Evolutionary conservation across 768 basidiomycete genomes (phyloP).

Genomic region (Xerocomellus amylosporus): DNA sequence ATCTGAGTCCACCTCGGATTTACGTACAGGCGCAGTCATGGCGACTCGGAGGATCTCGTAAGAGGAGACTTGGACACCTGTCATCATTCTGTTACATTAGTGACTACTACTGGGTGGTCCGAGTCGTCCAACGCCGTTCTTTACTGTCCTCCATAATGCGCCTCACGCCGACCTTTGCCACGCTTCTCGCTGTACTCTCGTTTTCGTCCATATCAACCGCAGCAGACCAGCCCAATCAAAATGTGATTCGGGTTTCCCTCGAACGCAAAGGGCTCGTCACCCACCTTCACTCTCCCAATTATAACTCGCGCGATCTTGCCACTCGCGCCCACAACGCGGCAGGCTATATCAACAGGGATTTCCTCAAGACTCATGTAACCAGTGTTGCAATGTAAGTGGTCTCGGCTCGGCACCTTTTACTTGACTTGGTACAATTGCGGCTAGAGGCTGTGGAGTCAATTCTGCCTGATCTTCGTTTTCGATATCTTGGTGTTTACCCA

Average conservation of each 20-base stretch:
- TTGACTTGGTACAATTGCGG: neutral
- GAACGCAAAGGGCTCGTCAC: constrained; percentile 19
- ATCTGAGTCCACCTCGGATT: neutral
- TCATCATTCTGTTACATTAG: neutral
- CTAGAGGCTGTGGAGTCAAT: neutral
- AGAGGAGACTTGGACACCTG: no score
- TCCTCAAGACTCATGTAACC: constrained; percentile 17
- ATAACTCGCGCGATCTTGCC: neutral
- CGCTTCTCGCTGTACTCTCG: constrained; percentile 16
- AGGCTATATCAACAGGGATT: constrained; percentile 2
- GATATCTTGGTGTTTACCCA: neutral
- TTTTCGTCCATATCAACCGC: constrained; percentile 13
- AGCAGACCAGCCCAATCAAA: neutral
- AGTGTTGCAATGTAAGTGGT: constrained; percentile 19
- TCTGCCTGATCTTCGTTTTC: neutral
- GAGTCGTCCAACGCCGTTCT: neutral
- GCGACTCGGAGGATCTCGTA: no score
- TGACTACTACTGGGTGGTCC: neutral
- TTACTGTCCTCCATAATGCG: constrained; percentile 19
- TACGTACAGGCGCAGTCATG: neutral
- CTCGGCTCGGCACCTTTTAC: neutral
- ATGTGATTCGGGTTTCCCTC: constrained; percentile 22
- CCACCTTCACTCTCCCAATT: neutral
- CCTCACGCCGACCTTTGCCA: constrained; percentile 5
- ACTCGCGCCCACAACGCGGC: neutral